Base-by-base conservation (phyloP, 2,329 filamentous ascomycete genomes). In the Aspergillus tamarii region DNA sequence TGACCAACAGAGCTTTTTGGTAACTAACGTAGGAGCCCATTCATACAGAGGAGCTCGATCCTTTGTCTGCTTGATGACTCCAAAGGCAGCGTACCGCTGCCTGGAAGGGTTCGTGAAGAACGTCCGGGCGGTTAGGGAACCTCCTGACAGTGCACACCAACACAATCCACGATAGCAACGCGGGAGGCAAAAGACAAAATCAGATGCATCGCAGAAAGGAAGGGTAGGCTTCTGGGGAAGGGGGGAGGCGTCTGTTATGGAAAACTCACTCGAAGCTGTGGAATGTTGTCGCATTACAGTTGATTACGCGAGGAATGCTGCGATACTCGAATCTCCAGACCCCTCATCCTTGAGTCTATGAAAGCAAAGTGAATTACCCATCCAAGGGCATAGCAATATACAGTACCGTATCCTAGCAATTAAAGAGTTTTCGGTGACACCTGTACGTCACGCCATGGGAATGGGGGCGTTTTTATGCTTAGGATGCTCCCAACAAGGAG, bases 241-340 rank as follows among this genome's bases (percentile, higher is more conserved):
- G 66, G 61, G 50, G 48, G 48, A 32, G 57, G 60, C 62, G 60
- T 73, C 75, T 77, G 74, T 77, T 77, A 73, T 76, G 71, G 66
- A 63, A 65, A 66, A 59, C 52, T 45, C 63, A 55, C 46, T 66
- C 39, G 59, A 57, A 61, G 60, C 58, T 56, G 58, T 68, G 68
- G 74, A 77, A 77, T 77, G 75, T 69, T 61, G 66, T 54, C 61
- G 62, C 73, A 75, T 73, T 71, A 70, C 69, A 60, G 63, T 61
- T 63, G 48, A 66, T 54, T 61, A 63, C 70, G 63, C 60, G 65
- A 70, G 66, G 75, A 77, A 77, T 77, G 75, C 64, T 69, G 69
- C 61, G 57, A 64, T 65, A 67, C 70, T 66, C 67, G 62, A 54
- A 28, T 56, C 58, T 59, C 19, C 16, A 41, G 39, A 4, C 39